A percentile compares a stretch with the other conserved stretches of the same genome.
Conservation (phyloP, 1,284 basidiomycete genomes). For the Amylostereum areolatum region DNA sequence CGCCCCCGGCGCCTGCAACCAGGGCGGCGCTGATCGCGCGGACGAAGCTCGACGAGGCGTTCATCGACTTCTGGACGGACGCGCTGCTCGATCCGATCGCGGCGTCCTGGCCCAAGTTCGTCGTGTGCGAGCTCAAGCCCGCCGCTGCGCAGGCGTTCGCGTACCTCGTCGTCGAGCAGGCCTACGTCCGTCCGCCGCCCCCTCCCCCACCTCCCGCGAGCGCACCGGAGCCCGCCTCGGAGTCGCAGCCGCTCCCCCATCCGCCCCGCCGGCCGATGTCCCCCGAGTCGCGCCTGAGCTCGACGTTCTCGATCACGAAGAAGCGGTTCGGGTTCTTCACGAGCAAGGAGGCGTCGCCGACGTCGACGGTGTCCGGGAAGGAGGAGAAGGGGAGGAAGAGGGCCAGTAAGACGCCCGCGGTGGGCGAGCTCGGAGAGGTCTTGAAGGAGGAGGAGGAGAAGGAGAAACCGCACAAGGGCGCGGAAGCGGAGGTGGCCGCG, state of each 20-base stretch:
- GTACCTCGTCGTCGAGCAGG: constrained; percentile 65
- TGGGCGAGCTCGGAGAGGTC: constrained; percentile 65
- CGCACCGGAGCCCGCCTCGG: constrained; percentile 8
- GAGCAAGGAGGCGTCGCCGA: constrained; percentile 17
- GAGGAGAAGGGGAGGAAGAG: constrained; percentile 26
- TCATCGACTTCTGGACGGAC: constrained; percentile 74
- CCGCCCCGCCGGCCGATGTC: constrained; percentile 48
- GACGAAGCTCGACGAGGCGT: constrained; percentile 67
- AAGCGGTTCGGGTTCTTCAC: constrained; percentile 59
- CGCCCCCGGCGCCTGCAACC: constrained; percentile 23
- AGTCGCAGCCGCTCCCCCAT: constrained; percentile 11
- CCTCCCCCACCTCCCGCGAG: constrained; percentile 26
- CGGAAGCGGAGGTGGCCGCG: background rate
- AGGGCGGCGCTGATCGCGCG: constrained; percentile 39
- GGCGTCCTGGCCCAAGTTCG: constrained; percentile 56
- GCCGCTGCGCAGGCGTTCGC: constrained; percentile 29
- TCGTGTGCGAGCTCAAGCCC: constrained; percentile 57
- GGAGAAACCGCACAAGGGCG: background rate
- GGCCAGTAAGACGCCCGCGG: constrained; percentile 26
- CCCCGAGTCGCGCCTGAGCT: constrained; percentile 37
- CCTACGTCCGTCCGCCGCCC: constrained; percentile 34
- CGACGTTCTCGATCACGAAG: constrained; percentile 37
- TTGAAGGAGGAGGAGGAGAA: constrained; percentile 43
- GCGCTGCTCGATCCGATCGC: constrained; percentile 61
- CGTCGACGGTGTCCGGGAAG: constrained; percentile 13